Conservation (phyloP, 148 eudicot species). For the Chenopodium album region DNA sequence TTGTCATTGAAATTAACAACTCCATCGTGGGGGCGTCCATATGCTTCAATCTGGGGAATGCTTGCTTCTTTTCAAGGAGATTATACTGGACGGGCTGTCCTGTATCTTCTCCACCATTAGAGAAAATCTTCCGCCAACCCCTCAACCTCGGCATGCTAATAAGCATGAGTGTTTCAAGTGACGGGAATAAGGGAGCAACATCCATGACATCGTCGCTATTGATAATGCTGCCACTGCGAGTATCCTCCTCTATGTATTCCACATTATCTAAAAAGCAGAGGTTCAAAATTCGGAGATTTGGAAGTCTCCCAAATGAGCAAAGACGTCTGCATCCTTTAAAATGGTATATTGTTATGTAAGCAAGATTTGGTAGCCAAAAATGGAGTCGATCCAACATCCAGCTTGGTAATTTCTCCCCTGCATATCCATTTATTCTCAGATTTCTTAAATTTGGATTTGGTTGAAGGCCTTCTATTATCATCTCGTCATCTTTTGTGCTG, state of each 20-base stretch:
- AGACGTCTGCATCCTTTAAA: neutral
- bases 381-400: conserved; percentile 6
- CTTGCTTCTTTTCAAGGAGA: neutral
- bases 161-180: neutral
- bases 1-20: neutral
- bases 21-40: neutral
- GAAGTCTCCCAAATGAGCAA: neutral
- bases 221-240: too few relatives aligned
- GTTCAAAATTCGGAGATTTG: neutral
- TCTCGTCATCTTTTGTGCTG: neutral
- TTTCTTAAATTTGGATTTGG: neutral
- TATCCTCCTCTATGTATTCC: neutral
- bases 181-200: neutral
- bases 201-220: too few relatives aligned
- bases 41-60: neutral
- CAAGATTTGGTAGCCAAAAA: neutral
- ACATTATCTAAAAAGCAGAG: neutral
- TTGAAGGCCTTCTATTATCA: neutral
- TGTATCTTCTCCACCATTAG: neutral
- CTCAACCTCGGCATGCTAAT: neutral
- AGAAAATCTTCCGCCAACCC: neutral
- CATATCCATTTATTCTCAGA: neutral
- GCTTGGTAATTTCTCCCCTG: neutral
- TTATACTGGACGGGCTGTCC: neutral
- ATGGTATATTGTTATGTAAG: neutral